phyloP scores from a whole-genome alignment of 345 rosid species.

The Salix arbutifolia region DNA sequence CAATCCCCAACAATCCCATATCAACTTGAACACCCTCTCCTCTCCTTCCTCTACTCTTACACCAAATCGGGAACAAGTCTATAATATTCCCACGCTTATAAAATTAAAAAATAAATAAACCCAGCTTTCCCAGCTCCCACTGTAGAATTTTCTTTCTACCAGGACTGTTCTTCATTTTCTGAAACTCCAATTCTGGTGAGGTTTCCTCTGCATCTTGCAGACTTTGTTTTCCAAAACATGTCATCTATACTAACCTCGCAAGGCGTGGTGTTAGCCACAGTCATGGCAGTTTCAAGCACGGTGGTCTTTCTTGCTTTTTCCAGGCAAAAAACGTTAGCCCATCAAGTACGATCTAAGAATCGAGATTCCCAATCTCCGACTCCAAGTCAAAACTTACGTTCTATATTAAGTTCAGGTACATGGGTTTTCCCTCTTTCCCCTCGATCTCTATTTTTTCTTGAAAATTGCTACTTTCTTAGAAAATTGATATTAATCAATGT shows the following conservation, averaged over 20 bases:
- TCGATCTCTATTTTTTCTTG: not conserved
- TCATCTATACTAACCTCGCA: constrained; percentile 38
- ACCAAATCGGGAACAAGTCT: not conserved
- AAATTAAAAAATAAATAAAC: not conserved
- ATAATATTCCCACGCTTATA: constrained; percentile 6
- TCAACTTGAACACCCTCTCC: not conserved
- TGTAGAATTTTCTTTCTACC: not conserved
- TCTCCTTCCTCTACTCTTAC: not conserved
- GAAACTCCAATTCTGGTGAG: too few species aligned
- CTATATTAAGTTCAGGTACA: constrained; percentile 62
- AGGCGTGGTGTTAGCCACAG: constrained; percentile 64
- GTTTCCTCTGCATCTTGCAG: not conserved
- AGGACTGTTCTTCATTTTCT: too few species aligned
- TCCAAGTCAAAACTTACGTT: constrained; percentile 28
- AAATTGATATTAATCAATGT: not conserved
- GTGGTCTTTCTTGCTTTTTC: constrained; percentile 61
- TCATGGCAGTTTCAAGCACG: constrained; percentile 78
- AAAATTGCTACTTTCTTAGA: not conserved
- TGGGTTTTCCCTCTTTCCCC: not conserved
- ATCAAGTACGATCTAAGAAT: constrained; percentile 12
- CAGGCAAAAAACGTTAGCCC: constrained; percentile 24
- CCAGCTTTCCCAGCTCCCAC: not conserved
- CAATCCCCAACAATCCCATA: not conserved
- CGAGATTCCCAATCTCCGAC: constrained; percentile 13
- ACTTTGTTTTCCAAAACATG: not conserved